Evolutionary conservation across 306 rosid genomes (phyloP), one percentile per base, ranked within the genome.

Genomic region (Fragaria iinumae): DNA sequence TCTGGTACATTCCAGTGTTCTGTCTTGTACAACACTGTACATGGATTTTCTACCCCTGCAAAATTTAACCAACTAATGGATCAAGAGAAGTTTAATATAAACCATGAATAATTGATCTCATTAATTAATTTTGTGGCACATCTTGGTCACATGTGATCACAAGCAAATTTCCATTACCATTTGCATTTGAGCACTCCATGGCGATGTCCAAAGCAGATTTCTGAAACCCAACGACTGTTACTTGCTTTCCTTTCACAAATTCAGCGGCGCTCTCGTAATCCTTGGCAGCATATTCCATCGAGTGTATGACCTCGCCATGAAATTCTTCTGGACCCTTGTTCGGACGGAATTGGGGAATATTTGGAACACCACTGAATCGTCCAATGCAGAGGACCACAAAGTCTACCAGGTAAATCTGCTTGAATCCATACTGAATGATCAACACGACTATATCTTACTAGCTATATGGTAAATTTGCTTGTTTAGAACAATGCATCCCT

Each of bases 351-450:
- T 87, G 79, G 8, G 95, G 97, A 44, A 91, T 83, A 76, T 89
- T 81, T 20, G 97, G 97, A 52, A 89, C 78, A 13, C 84, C 95
- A 69, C 93, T 88, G 82, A 91, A 91, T 67, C 94, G 76, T 12
- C 95, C 97, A 2, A 88, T 71, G 89, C 95, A 91, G 12, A 91
- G 90, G 59, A 91, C 76, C 80, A 88, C 84, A 67, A 91, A 91
- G 75, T 88, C 92, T 68, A 91, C 87, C 7, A 47, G n/a, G 8
- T 86, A 72, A 10, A 70, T 85, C 91, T 89, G 79, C 59, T 18
- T 52, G 11, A 52, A 52, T 2, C 18, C 23, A 20, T 14, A 49
- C 20, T 13, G 20, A 49, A 14, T 14, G 53, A 13, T 49, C 20
- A 49, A 38, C 7, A 11, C 50, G 16, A 47, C 16, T 12, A 47